Evolutionary conservation across 108 stramenopile genomes (phyloP).

Genomic region (Aureococcus anophagefferens): DNA sequence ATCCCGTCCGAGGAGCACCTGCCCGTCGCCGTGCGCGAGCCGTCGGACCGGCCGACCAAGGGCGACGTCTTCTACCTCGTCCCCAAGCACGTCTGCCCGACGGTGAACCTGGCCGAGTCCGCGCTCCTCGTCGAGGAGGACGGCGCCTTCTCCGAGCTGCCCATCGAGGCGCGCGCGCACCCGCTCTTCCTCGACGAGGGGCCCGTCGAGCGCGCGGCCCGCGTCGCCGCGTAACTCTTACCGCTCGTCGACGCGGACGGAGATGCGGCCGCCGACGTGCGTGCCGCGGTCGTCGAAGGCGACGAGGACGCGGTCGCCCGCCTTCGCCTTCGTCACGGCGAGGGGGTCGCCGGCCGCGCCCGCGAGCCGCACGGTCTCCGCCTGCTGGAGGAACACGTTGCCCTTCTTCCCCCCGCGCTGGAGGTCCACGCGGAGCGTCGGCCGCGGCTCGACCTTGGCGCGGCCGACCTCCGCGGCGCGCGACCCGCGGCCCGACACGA

Average conservation of each 20-base stretch:
- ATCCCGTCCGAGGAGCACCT: neutral
- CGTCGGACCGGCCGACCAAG: too few relatives aligned
- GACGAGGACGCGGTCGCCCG: neutral
- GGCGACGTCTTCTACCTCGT: neutral
- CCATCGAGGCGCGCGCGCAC: neutral
- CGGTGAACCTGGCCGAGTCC: neutral
- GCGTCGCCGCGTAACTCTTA: neutral
- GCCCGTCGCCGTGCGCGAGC: neutral
- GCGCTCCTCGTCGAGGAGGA: neutral
- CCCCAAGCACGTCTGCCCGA: neutral
- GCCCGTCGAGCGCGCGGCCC: too few relatives aligned
- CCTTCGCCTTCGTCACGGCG: neutral
- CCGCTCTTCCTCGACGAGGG: neutral
- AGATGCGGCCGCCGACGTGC: neutral
- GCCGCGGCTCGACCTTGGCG: neutral
- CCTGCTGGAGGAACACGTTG: neutral
- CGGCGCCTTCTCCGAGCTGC: neutral
- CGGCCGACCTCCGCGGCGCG: neutral
- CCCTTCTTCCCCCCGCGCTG: neutral
- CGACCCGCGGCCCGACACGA: neutral
- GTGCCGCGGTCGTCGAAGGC: neutral
- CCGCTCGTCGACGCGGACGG: neutral
- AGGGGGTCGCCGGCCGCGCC: neutral
- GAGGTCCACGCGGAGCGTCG: neutral
- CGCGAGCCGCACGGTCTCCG: neutral